A percentile compares a stretch with the other conserved stretches of the same genome.
Conservation (phyloP, 1,139 yeast genomes). For the Debaryomyces robertsiae region DNA sequence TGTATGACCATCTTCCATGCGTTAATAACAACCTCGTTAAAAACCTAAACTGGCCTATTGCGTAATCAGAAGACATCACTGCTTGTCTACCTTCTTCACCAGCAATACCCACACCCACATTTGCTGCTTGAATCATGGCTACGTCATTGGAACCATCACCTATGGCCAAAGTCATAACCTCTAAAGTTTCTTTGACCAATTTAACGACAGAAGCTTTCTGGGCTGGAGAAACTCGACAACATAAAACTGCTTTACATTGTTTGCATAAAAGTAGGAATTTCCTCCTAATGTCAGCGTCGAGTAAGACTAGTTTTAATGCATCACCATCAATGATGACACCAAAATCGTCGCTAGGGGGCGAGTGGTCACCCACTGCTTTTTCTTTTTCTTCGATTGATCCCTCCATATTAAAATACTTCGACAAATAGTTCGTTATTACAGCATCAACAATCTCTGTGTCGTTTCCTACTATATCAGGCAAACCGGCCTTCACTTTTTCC, state of each 20-base stretch:
- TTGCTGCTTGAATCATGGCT: constrained; percentile 98
- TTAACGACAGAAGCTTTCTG: constrained; percentile 97
- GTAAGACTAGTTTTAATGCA: constrained; percentile 74
- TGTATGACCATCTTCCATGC: constrained; percentile 97
- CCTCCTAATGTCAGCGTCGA: constrained; percentile 53
- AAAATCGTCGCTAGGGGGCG: constrained; percentile 72
- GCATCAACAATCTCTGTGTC: constrained; percentile 47
- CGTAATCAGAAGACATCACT: constrained; percentile 96
- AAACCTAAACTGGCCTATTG: constrained; percentile 91
- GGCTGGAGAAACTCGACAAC: constrained; percentile 97
- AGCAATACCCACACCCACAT: constrained; percentile 96
- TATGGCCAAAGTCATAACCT: constrained; percentile 81
- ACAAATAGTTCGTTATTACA: constrained; percentile 61
- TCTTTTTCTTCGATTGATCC: constrained; percentile 64
- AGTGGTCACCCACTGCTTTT: constrained; percentile 68
- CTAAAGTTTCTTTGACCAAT: constrained; percentile 79
- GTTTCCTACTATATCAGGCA: constrained; percentile 31
- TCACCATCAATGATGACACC: constrained; percentile 95
- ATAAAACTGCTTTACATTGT: constrained; percentile 90
- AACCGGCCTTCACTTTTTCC: constrained; percentile 36
- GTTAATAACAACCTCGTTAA: constrained; percentile 76
- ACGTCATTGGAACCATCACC: constrained; percentile 99
- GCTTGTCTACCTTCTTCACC: constrained; percentile 99
- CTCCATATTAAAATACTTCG: constrained; percentile 60
- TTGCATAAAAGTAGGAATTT: constrained; percentile 86